Evolutionary conservation across 768 basidiomycete genomes (phyloP).

Genomic region (Lactarius sp.): DNA sequence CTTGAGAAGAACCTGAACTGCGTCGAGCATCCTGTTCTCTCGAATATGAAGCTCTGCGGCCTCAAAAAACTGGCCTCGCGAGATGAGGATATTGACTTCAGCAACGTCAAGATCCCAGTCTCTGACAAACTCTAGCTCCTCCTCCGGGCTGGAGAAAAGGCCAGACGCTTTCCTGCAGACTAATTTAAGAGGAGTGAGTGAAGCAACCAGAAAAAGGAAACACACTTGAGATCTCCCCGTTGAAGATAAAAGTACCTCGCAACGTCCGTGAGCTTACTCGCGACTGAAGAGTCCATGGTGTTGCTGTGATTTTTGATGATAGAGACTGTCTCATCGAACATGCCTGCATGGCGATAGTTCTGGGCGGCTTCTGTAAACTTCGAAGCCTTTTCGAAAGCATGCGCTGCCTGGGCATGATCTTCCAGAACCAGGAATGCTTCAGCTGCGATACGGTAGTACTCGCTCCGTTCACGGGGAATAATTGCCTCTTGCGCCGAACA

Average conservation of each 20-base stretch:
- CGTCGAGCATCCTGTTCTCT: conserved; percentile 45
- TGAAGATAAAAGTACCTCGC: conserved; percentile 46
- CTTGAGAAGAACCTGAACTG: conserved; percentile 42
- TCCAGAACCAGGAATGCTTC: conserved; percentile 43
- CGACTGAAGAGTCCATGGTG: conserved; percentile 33
- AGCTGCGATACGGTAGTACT: conserved; percentile 42
- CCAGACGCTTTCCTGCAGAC: conserved; percentile 40
- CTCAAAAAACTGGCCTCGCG: conserved; percentile 39
- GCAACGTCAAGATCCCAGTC: conserved; percentile 49
- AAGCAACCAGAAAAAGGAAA: background rate
- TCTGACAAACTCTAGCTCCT: conserved; percentile 52
- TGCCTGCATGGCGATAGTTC: conserved; percentile 43
- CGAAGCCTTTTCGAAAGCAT: conserved; percentile 37
- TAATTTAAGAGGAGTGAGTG: background rate
- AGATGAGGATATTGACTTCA: conserved; percentile 42
- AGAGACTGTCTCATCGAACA: conserved; percentile 47
- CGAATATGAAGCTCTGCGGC: conserved; percentile 46
- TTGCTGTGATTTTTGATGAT: conserved; percentile 37
- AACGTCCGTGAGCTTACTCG: conserved; percentile 36
- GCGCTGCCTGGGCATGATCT: conserved; percentile 40
- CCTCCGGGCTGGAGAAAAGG: conserved; percentile 49
- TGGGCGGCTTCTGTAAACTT: conserved; percentile 41
- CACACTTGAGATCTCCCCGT: conserved; percentile 36
- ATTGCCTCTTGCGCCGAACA: conserved; percentile 35
- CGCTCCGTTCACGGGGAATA: conserved; percentile 27